Base-by-base conservation (phyloP, 31 red algal species). In the Asparagopsis taxiformis region DNA sequence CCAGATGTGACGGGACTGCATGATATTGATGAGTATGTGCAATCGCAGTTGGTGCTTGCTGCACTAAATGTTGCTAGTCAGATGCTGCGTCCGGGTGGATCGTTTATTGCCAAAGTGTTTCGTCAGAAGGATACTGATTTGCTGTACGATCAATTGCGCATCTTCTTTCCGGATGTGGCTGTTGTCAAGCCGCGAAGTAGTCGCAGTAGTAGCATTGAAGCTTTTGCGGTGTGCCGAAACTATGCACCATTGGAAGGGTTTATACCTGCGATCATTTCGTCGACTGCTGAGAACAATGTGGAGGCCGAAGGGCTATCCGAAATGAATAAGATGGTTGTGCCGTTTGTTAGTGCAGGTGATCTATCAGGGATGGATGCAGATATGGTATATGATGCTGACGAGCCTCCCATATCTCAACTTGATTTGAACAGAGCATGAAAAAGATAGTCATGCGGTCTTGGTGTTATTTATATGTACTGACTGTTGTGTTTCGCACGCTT, bases 1-100 rank as follows among this genome's bases (percentile, higher is more conserved):
- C 87, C 93, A n/a, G 93, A 96, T 44, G 93, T 96, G 21, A 91
- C 93, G 19, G 93, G 93, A 21, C n/a, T 96, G 21, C 93, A 91
- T 61, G 87, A 80, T n/a, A 28, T 85, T 34, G 88, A 87, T 52
- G 88, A 67, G 44, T 96, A 87, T 54, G 90, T 87, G 26, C 87
- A 95, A 55, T 31, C 73, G 6, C 66, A 80, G 35, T 61, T 96
- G 7, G 51, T 96, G 0, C 36, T 59, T 26, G 61, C 87, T 20
- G 93, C 87, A 2, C 68, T 96, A 16, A 78, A 74, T n/a, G 78
- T 96, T 20, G 80, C 72, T 11, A 51, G 29, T 20, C 51, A 46
- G 22, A 32, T 91, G 55, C 61, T 95, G 31, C 0, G 11, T 1
- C 24, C 50, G 0, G 92, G 92, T 30, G 92, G 92, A 28, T 62